Evolutionary conservation across 2,329 filamentous ascomycete genomes (phyloP).

Genomic region (Nemania abortiva): DNA sequence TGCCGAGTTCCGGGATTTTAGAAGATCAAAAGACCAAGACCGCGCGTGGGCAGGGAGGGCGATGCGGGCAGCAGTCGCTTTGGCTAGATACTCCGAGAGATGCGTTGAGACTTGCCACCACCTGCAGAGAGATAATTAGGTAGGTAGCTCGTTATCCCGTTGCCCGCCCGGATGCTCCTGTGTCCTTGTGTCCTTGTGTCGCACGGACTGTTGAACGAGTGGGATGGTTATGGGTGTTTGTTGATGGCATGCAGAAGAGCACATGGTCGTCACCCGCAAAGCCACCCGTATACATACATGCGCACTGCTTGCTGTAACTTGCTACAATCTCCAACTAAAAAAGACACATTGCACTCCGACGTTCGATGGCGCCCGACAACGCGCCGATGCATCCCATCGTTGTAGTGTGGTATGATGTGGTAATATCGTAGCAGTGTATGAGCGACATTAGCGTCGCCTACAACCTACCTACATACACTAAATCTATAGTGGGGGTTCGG

Average conservation of each 20-base stretch:
- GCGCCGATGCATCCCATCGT: neutral
- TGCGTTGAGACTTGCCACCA: constrained; percentile 17
- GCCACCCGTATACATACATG: neutral
- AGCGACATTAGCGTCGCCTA: neutral
- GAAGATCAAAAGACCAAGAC: neutral
- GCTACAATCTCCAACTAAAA: neutral
- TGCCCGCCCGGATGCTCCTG: neutral
- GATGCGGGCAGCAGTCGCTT: constrained; percentile 6
- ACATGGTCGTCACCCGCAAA: neutral
- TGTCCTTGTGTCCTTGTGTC: neutral
- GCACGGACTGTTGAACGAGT: neutral
- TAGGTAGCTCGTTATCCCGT: neutral
- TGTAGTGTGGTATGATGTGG: neutral
- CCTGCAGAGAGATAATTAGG: neutral
- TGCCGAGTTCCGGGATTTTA: constrained; percentile 27
- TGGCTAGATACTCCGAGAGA: constrained; percentile 1
- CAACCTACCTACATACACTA: neutral
- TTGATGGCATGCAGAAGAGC: neutral
- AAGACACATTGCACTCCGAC: neutral
- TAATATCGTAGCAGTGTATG: neutral
- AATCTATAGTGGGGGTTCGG: neutral
- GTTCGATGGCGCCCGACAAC: neutral
- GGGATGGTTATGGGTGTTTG: neutral
- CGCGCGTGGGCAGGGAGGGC: neutral
- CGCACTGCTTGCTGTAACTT: neutral